Evolutionary conservation across 1,284 basidiomycete genomes (phyloP).

Genomic region (Amylostereum chailletii): DNA sequence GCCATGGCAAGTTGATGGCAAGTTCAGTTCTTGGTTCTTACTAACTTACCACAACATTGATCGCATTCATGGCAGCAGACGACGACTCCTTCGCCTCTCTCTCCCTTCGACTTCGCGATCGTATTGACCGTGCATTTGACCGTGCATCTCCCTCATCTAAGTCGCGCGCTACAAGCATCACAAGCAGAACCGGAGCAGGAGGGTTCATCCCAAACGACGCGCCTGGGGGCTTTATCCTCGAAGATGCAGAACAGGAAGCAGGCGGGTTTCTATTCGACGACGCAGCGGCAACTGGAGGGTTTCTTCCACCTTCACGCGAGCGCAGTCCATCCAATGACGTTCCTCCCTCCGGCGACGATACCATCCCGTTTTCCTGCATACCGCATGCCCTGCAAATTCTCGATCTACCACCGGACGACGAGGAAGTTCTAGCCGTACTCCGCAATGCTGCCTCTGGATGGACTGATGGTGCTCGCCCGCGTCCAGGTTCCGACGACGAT

Average conservation of each 20-base stretch:
- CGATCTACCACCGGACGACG: conserved; percentile 57
- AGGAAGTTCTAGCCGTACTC: conserved; percentile 59
- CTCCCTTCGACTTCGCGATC: not conserved
- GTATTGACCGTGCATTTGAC: conserved; percentile 45
- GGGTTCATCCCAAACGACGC: not conserved
- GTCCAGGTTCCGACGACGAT: conserved; percentile 10
- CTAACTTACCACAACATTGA: too few relatives aligned
- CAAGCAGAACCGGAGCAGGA: not conserved
- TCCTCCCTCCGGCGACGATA: not conserved
- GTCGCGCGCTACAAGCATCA: not conserved
- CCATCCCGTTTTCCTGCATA: conserved; percentile 47
- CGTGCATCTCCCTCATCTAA: conserved; percentile 53
- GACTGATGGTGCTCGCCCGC: conserved; percentile 18
- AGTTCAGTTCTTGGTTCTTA: too few relatives aligned
- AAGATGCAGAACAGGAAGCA: too few relatives aligned
- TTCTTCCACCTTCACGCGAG: not conserved
- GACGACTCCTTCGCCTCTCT: not conserved
- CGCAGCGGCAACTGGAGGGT: not conserved
- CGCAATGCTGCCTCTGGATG: conserved; percentile 65
- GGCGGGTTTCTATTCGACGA: not conserved
- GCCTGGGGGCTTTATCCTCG: not conserved
- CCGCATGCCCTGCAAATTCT: conserved; percentile 56
- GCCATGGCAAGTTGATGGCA: too few relatives aligned
- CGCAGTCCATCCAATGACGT: not conserved
- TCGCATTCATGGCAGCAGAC: not conserved